phyloP scores from a whole-genome alignment of 192 early-diverging fungal species.

The Podila horticola region DNA sequence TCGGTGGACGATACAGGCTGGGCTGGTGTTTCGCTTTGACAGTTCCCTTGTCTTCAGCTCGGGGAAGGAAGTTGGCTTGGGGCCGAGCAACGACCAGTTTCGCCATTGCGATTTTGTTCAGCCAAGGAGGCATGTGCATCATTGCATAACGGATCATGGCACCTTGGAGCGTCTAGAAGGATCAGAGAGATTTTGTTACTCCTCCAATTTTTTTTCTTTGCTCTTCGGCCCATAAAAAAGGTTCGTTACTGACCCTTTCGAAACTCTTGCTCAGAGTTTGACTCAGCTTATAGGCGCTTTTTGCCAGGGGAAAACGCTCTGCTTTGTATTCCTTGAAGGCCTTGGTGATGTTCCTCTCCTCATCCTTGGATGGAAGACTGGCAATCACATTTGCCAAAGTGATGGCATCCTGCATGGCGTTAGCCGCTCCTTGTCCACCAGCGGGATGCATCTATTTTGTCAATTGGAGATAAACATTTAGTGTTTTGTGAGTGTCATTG shows the following conservation, averaged over 20 bases:
- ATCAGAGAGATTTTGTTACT: no score
- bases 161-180: conserved; percentile 5
- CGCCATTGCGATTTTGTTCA: conserved; percentile 15
- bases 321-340: conserved; percentile 17
- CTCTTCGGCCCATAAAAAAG: no score
- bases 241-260: neutral
- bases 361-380: neutral
- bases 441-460: neutral
- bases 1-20: neutral
- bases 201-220: no score
- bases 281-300: neutral
- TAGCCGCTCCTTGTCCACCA: neutral
- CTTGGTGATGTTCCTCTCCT: neutral
- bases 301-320: neutral
- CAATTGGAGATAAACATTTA: no score
- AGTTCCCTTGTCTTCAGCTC: neutral
- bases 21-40: neutral
- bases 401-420: conserved; percentile 25
- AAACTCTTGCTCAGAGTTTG: neutral
- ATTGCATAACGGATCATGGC: conserved; percentile 25
- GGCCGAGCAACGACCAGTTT: conserved; percentile 26
- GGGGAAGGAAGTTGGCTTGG: conserved; percentile 23
- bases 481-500: no score
- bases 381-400: conserved; percentile 23
- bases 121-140: conserved; percentile 21